A percentile compares a stretch with the other conserved stretches of the same genome.
phyloP scores from a whole-genome alignment of 2,329 filamentous ascomycete species.

The Cladosporium sp. region DNA sequence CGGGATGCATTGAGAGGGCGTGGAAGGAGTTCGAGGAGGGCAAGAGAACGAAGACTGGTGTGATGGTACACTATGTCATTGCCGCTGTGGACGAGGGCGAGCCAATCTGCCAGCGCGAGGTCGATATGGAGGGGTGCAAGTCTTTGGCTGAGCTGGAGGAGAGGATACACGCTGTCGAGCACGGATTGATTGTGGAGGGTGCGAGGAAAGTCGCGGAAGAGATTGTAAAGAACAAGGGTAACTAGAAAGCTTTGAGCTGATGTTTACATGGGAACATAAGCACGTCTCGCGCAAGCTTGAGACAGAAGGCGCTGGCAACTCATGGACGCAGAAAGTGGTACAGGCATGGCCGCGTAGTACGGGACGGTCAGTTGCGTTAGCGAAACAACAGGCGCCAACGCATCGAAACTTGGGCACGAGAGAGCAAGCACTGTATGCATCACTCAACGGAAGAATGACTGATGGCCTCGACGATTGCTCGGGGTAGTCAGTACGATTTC shows the following conservation, averaged over 20 bases:
- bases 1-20: slow-evolving; percentile 66
- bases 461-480: too few relatives aligned
- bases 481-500: too few relatives aligned
- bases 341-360: too few relatives aligned
- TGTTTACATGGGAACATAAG: too few relatives aligned
- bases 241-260: not conserved
- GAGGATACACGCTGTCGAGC: slow-evolving; percentile 71
- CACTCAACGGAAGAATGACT: too few relatives aligned
- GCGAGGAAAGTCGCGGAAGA: slow-evolving; percentile 46
- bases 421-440: too few relatives aligned
- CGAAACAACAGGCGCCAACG: too few relatives aligned
- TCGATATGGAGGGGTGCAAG: slow-evolving; percentile 56
- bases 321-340: too few relatives aligned
- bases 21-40: slow-evolving; percentile 66
- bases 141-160: slow-evolving; percentile 60
- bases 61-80: slow-evolving; percentile 83
- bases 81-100: slow-evolving; percentile 71
- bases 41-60: slow-evolving; percentile 62
- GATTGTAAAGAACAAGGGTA: not conserved
- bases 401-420: too few relatives aligned
- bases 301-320: too few relatives aligned
- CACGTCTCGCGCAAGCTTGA: too few relatives aligned
- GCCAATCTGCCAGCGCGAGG: slow-evolving; percentile 64
- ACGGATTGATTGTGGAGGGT: slow-evolving; percentile 71
- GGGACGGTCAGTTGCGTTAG: too few relatives aligned